These are phyloP conservation scores for Lactarius indigo DNA, from an alignment of 768 basidiomycete genomes.

Conservation along the genomic window DNA sequence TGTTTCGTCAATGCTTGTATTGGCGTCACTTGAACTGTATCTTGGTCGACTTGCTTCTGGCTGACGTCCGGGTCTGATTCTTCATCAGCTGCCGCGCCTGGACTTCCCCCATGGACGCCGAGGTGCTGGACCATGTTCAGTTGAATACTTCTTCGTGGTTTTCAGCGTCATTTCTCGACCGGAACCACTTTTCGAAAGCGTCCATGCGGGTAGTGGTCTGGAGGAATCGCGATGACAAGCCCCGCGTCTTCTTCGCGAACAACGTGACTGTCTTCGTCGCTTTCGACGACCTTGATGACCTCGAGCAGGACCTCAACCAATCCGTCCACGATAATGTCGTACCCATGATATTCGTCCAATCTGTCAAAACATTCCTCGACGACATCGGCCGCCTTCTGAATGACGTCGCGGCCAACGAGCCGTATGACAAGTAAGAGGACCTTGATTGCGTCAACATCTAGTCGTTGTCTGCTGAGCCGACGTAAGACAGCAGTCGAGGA, in stretches of 20 bases:
- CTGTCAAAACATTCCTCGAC: conserved; percentile 98
- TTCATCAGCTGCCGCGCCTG: conserved; percentile 28
- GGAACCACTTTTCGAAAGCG: conserved; percentile 64
- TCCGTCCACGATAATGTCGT: conserved; percentile 80
- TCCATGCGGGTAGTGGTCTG: conserved; percentile 41
- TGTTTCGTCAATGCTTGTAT: conserved; percentile 75
- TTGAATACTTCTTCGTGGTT: conserved; percentile 38
- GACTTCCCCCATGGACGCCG: conserved; percentile 51
- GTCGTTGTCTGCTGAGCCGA: conserved; percentile 71
- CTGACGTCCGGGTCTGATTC: conserved; percentile 26
- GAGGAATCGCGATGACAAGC: conserved; percentile 1
- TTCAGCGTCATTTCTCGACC: conserved; percentile 39
- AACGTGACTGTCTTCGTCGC: conserved; percentile 40
- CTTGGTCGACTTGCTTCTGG: conserved; percentile 36
- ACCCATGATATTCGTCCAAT: conserved; percentile 94
- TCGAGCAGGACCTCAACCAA: conserved; percentile 84
- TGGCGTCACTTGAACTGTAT: conserved; percentile 55
- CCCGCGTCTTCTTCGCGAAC: conserved; percentile 20
- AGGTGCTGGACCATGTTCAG: conserved; percentile 59
- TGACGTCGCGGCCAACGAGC: conserved; percentile 81
- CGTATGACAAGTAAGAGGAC: conserved; percentile 83
- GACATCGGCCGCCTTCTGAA: conserved; percentile 86
- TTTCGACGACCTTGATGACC: conserved; percentile 73
- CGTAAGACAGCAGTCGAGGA: conserved; percentile 87
- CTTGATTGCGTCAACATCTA: conserved; percentile 86